Evolutionary conservation across 352 stramenopile genomes (phyloP).

Genomic region (Aphanomyces astaci): DNA sequence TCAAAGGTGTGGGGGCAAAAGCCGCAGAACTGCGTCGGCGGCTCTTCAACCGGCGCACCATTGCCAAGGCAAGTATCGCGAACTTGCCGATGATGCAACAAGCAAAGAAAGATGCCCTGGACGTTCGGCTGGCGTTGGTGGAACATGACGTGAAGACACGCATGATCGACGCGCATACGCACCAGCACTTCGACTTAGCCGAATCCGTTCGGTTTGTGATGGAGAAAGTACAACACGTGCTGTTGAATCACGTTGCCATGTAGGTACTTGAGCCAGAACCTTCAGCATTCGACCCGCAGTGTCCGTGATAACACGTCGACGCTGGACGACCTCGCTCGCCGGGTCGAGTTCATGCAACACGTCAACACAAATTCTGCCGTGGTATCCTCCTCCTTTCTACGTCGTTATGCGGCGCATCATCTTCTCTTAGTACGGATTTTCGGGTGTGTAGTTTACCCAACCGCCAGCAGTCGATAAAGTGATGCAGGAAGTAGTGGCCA

Average conservation of each 20-base stretch:
- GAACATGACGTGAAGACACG: slow-evolving; percentile 3
- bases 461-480: not conserved
- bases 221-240: not conserved
- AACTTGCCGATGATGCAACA: not conserved
- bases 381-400: not conserved
- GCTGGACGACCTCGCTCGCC: not conserved
- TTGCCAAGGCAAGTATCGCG: not conserved
- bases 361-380: not conserved
- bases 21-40: not conserved
- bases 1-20: not conserved
- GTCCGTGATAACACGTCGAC: not conserved
- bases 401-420: too few relatives aligned
- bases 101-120: not conserved
- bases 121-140: slow-evolving; percentile 3
- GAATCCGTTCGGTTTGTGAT: not conserved
- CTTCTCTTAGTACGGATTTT: too few relatives aligned
- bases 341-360: not conserved
- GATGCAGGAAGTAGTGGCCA: not conserved
- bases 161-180: not conserved
- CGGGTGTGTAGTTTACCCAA: not conserved
- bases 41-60: slow-evolving; percentile 9
- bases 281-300: not conserved
- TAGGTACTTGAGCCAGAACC: not conserved
- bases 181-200: not conserved
- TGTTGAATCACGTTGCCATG: not conserved